Conservation (phyloP, 73 alveolate species). For the Paramecium tetraurelia region DNA sequence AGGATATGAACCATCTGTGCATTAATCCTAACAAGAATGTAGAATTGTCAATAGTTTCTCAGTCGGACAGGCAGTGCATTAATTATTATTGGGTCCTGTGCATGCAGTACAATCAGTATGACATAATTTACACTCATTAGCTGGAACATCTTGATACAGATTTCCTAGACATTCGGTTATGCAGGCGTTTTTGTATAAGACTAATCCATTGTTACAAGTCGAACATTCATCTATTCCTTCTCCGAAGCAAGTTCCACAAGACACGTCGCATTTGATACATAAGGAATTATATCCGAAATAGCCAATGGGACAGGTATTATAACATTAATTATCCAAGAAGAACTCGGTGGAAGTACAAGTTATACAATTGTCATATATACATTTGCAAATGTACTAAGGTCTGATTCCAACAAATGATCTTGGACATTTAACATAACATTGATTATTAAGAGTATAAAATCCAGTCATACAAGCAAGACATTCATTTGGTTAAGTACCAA, state of each 20-base stretch:
- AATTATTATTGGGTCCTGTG: not conserved
- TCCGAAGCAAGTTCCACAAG: conserved; percentile 24
- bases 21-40: not conserved
- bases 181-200: not conserved
- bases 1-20: not conserved
- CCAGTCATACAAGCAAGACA: not conserved
- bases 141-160: not conserved
- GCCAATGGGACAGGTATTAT: not conserved
- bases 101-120: not conserved
- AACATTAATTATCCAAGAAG: not conserved
- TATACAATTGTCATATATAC: not conserved
- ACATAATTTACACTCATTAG: not conserved
- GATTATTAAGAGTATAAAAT: not conserved
- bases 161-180: not conserved
- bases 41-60: not conserved
- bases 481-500: not conserved
- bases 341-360: not conserved
- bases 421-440: not conserved
- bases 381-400: not conserved
- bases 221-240: not conserved
- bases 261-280: not conserved
- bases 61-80: not conserved
- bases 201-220: not conserved
- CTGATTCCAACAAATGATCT: not conserved
- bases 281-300: not conserved